A percentile compares a stretch with the other conserved stretches of the same genome.
Conservation (phyloP, 768 basidiomycete species). For the Mycena floridula region DNA sequence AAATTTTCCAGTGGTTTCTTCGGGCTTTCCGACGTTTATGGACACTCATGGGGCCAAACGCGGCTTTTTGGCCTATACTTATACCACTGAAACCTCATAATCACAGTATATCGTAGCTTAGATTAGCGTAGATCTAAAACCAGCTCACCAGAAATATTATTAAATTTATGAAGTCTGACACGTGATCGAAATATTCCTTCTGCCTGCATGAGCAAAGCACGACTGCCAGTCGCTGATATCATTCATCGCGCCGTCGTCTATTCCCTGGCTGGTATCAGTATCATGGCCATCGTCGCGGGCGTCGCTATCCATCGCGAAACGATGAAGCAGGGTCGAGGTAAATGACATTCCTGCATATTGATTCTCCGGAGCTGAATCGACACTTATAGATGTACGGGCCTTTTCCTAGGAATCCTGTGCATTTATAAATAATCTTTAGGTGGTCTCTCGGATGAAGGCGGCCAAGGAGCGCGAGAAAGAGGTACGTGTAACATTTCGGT, state of each 20-base stretch:
- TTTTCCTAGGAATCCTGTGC: not conserved
- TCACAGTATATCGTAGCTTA: not conserved
- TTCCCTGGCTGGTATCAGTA: conserved; percentile 44
- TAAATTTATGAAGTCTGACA: not conserved
- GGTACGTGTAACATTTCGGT: not conserved
- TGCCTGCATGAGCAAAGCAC: not conserved
- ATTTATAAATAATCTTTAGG: not conserved
- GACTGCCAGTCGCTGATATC: conserved; percentile 34
- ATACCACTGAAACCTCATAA: no score
- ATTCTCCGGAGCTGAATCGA: not conserved
- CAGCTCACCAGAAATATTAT: not conserved
- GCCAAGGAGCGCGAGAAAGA: conserved; percentile 3
- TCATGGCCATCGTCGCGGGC: conserved; percentile 48
- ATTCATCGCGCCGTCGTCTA: conserved; percentile 51
- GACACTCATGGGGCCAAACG: no score
- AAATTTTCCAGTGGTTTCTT: conserved; percentile 10
- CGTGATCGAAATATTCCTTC: not conserved
- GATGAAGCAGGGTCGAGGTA: conserved; percentile 50
- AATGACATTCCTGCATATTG: not conserved
- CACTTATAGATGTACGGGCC: not conserved
- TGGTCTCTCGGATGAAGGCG: conserved; percentile 3
- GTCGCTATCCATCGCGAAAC: conserved; percentile 49
- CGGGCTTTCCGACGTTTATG: not conserved
- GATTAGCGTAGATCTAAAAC: not conserved
- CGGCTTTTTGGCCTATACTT: no score